phyloP scores from a whole-genome alignment of 345 rosid species.

The Microcos paniculata region DNA sequence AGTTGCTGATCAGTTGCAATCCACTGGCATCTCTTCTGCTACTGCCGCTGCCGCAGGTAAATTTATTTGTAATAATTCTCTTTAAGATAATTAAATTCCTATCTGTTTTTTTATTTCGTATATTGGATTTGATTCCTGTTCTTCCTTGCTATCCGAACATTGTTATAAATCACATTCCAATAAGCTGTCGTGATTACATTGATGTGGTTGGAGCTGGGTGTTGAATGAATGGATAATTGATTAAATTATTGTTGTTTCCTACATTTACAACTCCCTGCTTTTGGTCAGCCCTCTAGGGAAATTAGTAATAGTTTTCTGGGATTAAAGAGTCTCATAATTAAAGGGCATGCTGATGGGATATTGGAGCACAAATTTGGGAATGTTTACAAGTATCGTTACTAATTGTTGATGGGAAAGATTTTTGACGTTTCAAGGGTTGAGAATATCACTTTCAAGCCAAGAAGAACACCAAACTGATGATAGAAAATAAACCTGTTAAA shows the following conservation, averaged over 20 bases:
- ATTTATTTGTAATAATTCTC: not conserved
- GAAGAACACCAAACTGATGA: not conserved
- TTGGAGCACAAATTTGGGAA: not conserved
- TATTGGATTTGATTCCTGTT: not conserved
- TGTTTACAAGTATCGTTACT: not conserved
- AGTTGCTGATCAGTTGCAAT: conserved; percentile 31
- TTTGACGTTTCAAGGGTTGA: not conserved
- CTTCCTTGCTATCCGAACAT: not conserved
- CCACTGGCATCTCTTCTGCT: conserved; percentile 28
- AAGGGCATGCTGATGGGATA: not conserved
- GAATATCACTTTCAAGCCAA: not conserved
- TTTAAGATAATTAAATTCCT: not conserved
- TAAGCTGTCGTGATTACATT: not conserved
- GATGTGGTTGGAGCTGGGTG: not conserved
- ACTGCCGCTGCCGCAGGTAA: conserved; percentile 20
- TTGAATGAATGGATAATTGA: not conserved
- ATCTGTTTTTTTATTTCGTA: not conserved
- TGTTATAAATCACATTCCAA: not conserved
- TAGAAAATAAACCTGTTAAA: not conserved
- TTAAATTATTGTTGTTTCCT: not conserved
- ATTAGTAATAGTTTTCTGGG: not conserved
- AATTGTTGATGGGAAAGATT: not conserved
- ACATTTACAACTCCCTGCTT: too few relatives aligned
- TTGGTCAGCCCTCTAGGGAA: not conserved
- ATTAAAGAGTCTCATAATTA: not conserved